A percentile compares a stretch with the other conserved stretches of the same genome.
phyloP scores from a whole-genome alignment of 345 rosid genomes.

The Sonneratia caseolaris region DNA sequence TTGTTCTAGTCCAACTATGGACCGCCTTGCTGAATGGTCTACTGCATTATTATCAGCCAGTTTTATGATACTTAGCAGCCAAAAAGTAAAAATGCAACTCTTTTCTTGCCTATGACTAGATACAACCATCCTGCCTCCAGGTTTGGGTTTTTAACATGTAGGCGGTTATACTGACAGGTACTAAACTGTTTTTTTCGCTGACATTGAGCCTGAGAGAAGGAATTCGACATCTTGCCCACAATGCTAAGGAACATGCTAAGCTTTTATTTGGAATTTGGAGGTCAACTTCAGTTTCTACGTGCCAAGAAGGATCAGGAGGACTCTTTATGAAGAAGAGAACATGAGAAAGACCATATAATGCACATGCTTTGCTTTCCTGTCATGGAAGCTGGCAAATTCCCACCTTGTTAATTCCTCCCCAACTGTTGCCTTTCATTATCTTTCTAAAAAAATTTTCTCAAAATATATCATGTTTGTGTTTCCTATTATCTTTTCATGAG shows the following conservation, averaged over 20 bases:
- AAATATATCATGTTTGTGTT: neutral
- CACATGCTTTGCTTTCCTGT: slow-evolving; percentile 8
- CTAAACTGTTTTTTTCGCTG: too few relatives aligned
- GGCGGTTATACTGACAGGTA: too few relatives aligned
- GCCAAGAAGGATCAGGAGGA: neutral
- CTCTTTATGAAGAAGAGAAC: neutral
- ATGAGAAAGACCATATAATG: neutral
- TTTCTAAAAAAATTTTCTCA: neutral
- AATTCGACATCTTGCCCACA: too few relatives aligned
- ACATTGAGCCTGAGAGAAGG: too few relatives aligned
- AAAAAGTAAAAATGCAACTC: too few relatives aligned
- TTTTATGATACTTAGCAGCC: neutral
- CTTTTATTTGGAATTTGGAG: neutral
- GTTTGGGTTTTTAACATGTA: neutral
- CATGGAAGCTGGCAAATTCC: slow-evolving; percentile 7
- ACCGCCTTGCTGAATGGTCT: neutral
- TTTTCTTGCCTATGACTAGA: too few relatives aligned
- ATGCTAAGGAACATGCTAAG: neutral
- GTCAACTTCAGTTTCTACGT: neutral
- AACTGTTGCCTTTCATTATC: neutral
- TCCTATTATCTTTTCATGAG: neutral
- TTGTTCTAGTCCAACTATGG: neutral
- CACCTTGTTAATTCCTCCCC: slow-evolving; percentile 3
- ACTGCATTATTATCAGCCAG: neutral
- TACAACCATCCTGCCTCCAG: too few relatives aligned